phyloP scores from a whole-genome alignment of 495 filamentous ascomycete species.

The Neurospora terricola region DNA sequence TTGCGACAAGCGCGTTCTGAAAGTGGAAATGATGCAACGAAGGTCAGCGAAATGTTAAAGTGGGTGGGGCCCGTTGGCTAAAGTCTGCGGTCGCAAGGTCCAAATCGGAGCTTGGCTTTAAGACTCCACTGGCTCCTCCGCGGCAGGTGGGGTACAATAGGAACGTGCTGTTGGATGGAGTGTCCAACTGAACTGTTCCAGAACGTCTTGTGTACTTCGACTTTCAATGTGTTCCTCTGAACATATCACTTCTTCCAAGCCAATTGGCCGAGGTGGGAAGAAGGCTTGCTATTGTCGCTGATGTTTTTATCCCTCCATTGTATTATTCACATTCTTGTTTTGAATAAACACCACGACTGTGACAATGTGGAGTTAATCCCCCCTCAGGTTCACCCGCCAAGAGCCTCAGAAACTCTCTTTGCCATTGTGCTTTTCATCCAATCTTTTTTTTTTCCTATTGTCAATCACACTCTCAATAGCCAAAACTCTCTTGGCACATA shows the following conservation, averaged over 20 bases:
- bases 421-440: background rate
- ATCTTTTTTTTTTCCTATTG: background rate
- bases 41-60: background rate
- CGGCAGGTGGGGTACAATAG: background rate
- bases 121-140: background rate
- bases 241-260: background rate
- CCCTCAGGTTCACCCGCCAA: background rate
- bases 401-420: background rate
- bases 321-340: background rate
- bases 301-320: background rate
- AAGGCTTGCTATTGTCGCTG: background rate
- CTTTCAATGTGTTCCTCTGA: background rate
- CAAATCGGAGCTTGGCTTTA: background rate
- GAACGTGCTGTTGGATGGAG: background rate
- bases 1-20: background rate
- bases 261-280: background rate
- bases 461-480: background rate
- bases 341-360: background rate
- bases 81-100: background rate
- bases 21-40: slow-evolving; percentile 1
- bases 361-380: background rate
- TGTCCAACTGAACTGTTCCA: background rate
- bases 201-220: background rate
- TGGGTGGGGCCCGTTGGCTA: background rate
- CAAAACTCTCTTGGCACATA: background rate